A percentile compares a stretch with the other conserved stretches of the same genome.
Conservation (phyloP, 1,284 basidiomycete genomes). For the Ustilago hordei region DNA sequence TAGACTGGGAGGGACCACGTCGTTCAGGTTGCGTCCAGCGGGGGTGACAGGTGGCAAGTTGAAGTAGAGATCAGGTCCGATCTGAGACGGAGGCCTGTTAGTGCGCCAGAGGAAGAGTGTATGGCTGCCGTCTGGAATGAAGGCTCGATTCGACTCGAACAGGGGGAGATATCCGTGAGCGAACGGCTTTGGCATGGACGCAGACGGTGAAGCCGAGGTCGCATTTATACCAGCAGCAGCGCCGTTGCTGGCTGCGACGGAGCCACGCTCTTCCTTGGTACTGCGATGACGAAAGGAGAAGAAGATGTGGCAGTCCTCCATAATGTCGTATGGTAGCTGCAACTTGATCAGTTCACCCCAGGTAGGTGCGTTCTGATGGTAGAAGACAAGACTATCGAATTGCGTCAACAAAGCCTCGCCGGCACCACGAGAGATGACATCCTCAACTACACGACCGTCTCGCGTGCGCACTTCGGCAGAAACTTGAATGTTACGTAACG, state of each 20-base stretch:
- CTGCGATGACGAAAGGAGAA: conserved; percentile 89
- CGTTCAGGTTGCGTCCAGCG: conserved; percentile 73
- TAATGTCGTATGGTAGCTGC: conserved; percentile 77
- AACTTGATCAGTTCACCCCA: conserved; percentile 95
- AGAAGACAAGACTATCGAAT: conserved; percentile 84
- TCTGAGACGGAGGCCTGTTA: conserved; percentile 47
- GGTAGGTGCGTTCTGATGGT: conserved; percentile 75
- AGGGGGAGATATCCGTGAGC: conserved; percentile 93
- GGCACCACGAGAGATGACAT: conserved; percentile 83
- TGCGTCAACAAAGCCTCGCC: conserved; percentile 83
- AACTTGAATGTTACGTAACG: conserved; percentile 81
- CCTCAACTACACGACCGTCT: conserved; percentile 80
- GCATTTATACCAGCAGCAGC: not conserved
- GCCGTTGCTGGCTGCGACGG: conserved; percentile 25
- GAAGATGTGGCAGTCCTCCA: conserved; percentile 88
- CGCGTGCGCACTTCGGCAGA: conserved; percentile 86
- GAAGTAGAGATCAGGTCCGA: conserved; percentile 76
- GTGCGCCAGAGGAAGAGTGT: conserved; percentile 73
- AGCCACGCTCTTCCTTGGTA: conserved; percentile 69
- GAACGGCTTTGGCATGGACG: conserved; percentile 74
- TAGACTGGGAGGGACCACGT: conserved; percentile 57
- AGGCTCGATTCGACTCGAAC: conserved; percentile 81
- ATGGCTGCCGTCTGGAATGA: conserved; percentile 91
- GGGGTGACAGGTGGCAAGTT: conserved; percentile 76
- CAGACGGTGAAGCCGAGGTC: conserved; percentile 18